A percentile compares a stretch with the other conserved stretches of the same genome.
Evolutionary conservation across 768 basidiomycete genomes (phyloP).

Genomic region (Phylloporus arenicola): DNA sequence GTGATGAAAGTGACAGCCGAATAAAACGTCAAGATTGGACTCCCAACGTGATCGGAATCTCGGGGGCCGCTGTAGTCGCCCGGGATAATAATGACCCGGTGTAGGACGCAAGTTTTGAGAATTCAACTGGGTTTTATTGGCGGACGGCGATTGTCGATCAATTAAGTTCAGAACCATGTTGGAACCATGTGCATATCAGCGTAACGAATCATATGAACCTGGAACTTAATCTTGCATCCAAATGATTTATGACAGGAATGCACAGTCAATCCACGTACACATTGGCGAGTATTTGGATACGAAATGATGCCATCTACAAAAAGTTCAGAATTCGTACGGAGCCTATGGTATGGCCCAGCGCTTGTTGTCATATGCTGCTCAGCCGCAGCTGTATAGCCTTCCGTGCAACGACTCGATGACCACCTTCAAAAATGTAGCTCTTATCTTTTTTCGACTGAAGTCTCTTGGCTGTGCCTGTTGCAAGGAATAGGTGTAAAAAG

Average conservation of each 20-base stretch:
- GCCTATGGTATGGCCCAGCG: too few relatives aligned
- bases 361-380: background rate
- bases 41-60: background rate
- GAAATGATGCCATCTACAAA: background rate
- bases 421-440: too few relatives aligned
- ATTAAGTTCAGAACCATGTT: background rate
- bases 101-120: background rate
- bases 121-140: background rate
- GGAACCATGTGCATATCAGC: background rate
- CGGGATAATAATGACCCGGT: background rate
- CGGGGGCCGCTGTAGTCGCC: background rate
- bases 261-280: background rate
- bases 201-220: background rate
- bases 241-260: background rate
- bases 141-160: background rate
- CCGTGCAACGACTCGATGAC: too few relatives aligned
- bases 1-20: background rate
- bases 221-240: background rate
- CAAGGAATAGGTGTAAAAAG: conserved; percentile 59
- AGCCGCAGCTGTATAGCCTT: background rate
- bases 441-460: conserved; percentile 18
- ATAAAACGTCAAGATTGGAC: background rate
- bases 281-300: background rate
- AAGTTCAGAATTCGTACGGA: too few relatives aligned
- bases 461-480: conserved; percentile 52